Conservation (phyloP, 352 stramenopile species). For the Pythium monospermum region DNA sequence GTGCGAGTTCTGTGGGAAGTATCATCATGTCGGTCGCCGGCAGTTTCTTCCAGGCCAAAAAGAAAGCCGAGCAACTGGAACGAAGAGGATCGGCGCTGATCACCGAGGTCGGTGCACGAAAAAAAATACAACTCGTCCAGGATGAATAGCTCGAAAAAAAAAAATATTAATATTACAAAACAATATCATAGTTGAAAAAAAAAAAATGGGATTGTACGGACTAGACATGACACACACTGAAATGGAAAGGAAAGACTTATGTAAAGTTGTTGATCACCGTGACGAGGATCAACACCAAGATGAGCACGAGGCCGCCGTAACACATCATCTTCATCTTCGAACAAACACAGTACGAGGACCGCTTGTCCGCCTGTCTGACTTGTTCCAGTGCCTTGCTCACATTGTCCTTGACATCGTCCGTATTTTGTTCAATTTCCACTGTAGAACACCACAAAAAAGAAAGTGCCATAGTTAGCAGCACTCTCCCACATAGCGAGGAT, state of each 20-base stretch:
- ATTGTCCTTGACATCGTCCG: constrained; percentile 70
- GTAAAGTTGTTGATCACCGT: constrained; percentile 15
- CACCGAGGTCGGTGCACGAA: constrained; percentile 19
- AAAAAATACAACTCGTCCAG: background rate
- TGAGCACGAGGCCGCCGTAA: constrained; percentile 48
- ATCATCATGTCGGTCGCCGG: constrained; percentile 52
- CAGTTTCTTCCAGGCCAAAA: constrained; percentile 38
- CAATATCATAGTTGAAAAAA: too few species aligned
- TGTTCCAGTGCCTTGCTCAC: constrained; percentile 63
- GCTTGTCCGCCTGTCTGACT: constrained; percentile 63
- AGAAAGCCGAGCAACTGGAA: constrained; percentile 27
- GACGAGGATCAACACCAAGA: constrained; percentile 48
- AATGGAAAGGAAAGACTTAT: too few species aligned
- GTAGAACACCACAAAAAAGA: background rate
- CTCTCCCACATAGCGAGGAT: too few species aligned
- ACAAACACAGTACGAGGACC: constrained; percentile 68
- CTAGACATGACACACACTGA: constrained; percentile 2
- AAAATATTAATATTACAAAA: too few species aligned
- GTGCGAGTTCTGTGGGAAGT: constrained; percentile 48
- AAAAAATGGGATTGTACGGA: background rate
- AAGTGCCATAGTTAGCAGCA: background rate
- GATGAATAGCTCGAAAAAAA: background rate
- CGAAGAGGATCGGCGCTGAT: constrained; percentile 34
- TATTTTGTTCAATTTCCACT: constrained; percentile 85
- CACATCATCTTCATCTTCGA: constrained; percentile 63